Base-by-base conservation (phyloP, 1,284 basidiomycete genomes). In the Leccinum griseonigrum region DNA sequence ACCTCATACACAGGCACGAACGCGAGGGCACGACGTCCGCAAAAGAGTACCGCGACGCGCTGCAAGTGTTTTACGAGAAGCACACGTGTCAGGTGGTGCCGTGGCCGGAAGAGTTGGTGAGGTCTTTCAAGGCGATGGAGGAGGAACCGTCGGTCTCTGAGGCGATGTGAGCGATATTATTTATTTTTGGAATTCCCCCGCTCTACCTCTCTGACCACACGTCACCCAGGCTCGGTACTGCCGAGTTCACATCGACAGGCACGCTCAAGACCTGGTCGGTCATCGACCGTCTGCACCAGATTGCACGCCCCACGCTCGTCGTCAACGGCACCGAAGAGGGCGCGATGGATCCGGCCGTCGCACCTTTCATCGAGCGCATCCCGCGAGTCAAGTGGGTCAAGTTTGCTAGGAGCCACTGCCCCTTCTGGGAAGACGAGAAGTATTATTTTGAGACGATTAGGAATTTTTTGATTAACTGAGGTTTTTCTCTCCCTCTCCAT, bases 261-360 rank as follows among this genome's bases (percentile, higher is more conserved):
- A 66, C 72, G 7, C 58, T 77, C 11, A 74, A 71, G 65, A 62
- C 63, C 1, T 79, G 76, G 76, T 66, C 69, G 1, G 67, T 71
- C 53, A 58, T 74, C 7, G 71, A 75, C 26, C 67, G 69, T 31
- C 64, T 77, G 1, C 69, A 70, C 58, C 69, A 67, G 8, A 77
- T 79, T 36, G 57, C 52, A 4, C 68, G 64, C 4, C 71, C 74
- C 2, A 76, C 75, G 0, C 68, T 79, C 31, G 60, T 79, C 3
- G 62, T 75, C 13, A 78, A 75, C 38, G 73, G 73, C 3, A 58
- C 64, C 8, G 62, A 68, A 18, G 77, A 78, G 32, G 67, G 66
- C 5, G 71, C 74, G 13, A 72, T 71, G 54, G 67, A 72, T 50
- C 59, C 65, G 7, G 65, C 66, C 5, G 66, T 74, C 4, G 54